A percentile compares a stretch with the other conserved stretches of the same genome.
Evolutionary conservation across 139 green algal species (phyloP).

Genomic region (Auxenochlorella pyrenoidosa): DNA sequence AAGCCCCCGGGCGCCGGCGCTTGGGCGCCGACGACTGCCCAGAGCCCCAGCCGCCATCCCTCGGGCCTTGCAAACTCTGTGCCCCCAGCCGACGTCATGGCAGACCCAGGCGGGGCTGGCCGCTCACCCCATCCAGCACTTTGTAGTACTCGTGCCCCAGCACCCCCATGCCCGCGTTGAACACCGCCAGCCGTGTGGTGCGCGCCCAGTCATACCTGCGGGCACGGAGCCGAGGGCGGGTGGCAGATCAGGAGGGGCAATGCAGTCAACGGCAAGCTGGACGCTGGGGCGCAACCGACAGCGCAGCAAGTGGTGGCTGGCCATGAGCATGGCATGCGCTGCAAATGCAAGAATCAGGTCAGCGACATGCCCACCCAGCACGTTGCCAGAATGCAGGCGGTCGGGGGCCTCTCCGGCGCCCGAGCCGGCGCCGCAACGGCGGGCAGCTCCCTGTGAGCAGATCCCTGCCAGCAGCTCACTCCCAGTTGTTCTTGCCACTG

Average conservation of each 20-base stretch:
- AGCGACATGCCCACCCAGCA: not conserved
- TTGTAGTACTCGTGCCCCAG: constrained; percentile 33
- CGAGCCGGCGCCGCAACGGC: not conserved
- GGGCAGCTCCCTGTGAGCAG: not conserved
- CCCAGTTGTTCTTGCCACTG: not conserved
- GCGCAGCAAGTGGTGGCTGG: no score
- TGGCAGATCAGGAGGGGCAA: no score
- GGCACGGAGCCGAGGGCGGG: not conserved
- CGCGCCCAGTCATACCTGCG: constrained; percentile 40
- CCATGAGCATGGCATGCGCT: no score
- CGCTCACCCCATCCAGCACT: constrained; percentile 38
- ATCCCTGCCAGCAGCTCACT: not conserved
- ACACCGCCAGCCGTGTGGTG: constrained; percentile 38
- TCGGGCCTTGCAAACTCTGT: no score
- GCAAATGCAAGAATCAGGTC: no score
- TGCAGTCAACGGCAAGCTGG: no score
- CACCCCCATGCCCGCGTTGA: constrained; percentile 34
- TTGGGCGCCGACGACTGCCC: no score
- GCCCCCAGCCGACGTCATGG: no score
- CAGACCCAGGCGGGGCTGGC: not conserved
- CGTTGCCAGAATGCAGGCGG: no score
- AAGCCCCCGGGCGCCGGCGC: no score
- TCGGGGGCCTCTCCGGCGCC: not conserved
- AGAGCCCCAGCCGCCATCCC: no score
- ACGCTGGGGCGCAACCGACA: no score